phyloP scores from a whole-genome alignment of 495 filamentous ascomycete genomes.

The Trichoderma parareesei region DNA sequence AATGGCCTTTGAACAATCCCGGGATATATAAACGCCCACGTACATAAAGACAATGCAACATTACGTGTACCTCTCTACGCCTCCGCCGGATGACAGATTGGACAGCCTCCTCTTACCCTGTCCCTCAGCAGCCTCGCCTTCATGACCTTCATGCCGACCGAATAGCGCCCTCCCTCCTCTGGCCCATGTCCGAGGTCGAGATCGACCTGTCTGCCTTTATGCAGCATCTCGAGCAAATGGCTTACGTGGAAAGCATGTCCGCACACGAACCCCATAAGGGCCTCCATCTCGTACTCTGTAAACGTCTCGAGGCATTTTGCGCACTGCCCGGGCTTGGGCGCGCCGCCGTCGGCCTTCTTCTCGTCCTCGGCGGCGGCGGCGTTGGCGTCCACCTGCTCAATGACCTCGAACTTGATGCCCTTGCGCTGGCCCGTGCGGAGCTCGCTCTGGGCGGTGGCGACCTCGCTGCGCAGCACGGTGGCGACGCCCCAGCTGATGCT shows the following conservation, averaged over 20 bases:
- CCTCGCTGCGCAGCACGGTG: conserved; percentile 76
- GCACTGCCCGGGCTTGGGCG: conserved; percentile 45
- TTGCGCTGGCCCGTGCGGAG: conserved; percentile 67
- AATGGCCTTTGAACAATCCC: background rate
- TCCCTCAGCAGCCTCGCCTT: conserved; percentile 74
- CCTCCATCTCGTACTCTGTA: conserved; percentile 55
- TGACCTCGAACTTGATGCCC: conserved; percentile 82
- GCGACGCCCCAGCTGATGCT: conserved; percentile 87
- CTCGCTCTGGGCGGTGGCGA: conserved; percentile 70
- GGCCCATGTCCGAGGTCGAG: conserved; percentile 13
- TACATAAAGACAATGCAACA: background rate
- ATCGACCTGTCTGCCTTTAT: conserved; percentile 30
- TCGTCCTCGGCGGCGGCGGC: conserved; percentile 23
- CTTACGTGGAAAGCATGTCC: conserved; percentile 84
- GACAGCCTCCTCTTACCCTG: conserved; percentile 61
- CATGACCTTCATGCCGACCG: conserved; percentile 80
- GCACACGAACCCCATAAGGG: conserved; percentile 85
- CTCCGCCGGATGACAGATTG: conserved; percentile 40
- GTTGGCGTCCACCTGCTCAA: conserved; percentile 33
- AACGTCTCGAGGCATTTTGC: conserved; percentile 57
- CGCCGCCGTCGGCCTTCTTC: conserved; percentile 21
- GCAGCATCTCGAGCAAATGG: conserved; percentile 55
- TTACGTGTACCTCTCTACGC: background rate
- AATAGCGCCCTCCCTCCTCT: conserved; percentile 40
- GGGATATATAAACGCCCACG: conserved; percentile 5